Conservation (phyloP, 1,139 yeast species). For the Hansenula lynferdii region DNA sequence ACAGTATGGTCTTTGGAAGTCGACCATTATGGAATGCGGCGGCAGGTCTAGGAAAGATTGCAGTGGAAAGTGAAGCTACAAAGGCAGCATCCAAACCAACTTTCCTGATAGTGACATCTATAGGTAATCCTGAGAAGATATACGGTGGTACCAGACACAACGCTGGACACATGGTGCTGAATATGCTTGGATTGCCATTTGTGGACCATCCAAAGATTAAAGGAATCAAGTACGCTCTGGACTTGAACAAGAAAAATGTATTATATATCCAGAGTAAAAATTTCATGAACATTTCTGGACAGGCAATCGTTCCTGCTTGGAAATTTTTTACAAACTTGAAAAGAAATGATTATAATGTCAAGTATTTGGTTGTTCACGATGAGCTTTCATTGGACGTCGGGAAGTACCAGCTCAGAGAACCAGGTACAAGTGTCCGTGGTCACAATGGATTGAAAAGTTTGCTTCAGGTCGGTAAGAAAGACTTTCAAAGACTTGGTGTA, state of each 20-base stretch:
- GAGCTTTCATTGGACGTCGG: slow-evolving; percentile 68
- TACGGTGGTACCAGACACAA: slow-evolving; percentile 68
- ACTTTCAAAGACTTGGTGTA: slow-evolving; percentile 46
- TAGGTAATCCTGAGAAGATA: slow-evolving; percentile 74
- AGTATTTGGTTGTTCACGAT: slow-evolving; percentile 64
- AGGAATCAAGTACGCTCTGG: slow-evolving; percentile 17
- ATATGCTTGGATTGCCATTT: slow-evolving; percentile 16
- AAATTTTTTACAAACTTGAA: slow-evolving; percentile 26
- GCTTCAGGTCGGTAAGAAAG: slow-evolving; percentile 32
- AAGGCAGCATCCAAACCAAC: too few species aligned
- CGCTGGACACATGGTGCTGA: slow-evolving; percentile 57
- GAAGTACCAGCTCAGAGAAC: slow-evolving; percentile 49
- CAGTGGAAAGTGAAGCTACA: too few species aligned
- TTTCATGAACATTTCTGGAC: slow-evolving; percentile 70
- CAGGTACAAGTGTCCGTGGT: slow-evolving; percentile 60
- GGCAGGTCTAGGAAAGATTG: too few species aligned
- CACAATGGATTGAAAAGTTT: slow-evolving; percentile 74
- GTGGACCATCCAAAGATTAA: slow-evolving; percentile 21
- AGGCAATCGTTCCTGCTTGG: slow-evolving; percentile 44
- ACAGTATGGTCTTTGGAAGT: too few species aligned
- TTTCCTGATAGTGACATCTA: slow-evolving; percentile 45
- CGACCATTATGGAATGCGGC: slow-evolving; percentile 8
- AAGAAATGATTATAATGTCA: slow-evolving; percentile 26
- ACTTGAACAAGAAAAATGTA: slow-evolving; percentile 19
- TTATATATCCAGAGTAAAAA: slow-evolving; percentile 46